Base-by-base conservation (phyloP, 2,329 filamentous ascomycete species). In the Coniochaeta sp. region DNA sequence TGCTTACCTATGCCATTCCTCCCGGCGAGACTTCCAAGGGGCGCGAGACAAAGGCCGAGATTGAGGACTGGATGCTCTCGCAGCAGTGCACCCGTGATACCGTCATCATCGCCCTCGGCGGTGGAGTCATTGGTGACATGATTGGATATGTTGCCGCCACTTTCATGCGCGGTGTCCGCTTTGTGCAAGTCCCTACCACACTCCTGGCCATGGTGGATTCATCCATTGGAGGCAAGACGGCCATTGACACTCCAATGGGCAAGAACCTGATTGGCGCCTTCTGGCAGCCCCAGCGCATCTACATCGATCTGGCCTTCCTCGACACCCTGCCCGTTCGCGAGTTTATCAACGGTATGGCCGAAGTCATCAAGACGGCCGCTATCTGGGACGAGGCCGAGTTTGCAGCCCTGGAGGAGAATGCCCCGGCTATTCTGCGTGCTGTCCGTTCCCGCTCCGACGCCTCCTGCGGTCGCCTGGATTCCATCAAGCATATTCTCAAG, bases 301-400 rank as follows among this genome's bases (percentile, higher is more conserved):
- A 96, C 70, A 91, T 99, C 61, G 94, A 99, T 68, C 76, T 97
- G 55, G 80, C 85, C 52, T 97, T 99, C 65, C 77, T 99, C 51
- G 89, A 95, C 65, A 95, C 91, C 1, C 76, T 99, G 18, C 91
- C 92, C 1, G 85, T 86, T 57, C 81, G 94, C 58, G 92, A 99
- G 70, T 92, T 99, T 64, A 91, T 96, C 70, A 99, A 99, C 67
- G 94, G 94, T 55, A 96, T 99, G 92, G 94, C 92, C 24, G 94
- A 99, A 73, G 92, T 99, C 27, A 81, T 96, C 67, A 96, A 96
- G 80, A 99, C 94, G 3, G 94, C 94, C 3, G 94, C 94, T 51
- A 97, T 99, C 61, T 96, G 92, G 82, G 83, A 95, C 62, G 90
- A 95, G 68, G 71, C 77, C 9, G 92, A 96, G 64, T 99, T 99